phyloP scores from a whole-genome alignment of 768 basidiomycete species.

The Filobasidium wieringae region DNA sequence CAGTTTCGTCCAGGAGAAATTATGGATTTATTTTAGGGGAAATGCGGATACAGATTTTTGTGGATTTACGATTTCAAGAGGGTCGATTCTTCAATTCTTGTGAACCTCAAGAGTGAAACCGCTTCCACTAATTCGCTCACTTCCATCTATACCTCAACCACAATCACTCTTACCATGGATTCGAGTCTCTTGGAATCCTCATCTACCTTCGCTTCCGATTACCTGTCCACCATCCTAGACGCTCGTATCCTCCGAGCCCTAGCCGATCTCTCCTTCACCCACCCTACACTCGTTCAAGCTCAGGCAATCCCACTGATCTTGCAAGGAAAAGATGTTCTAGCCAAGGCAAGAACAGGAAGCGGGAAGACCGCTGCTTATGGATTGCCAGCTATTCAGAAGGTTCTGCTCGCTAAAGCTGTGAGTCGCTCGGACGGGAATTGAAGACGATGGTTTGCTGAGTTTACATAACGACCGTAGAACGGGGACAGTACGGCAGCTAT shows the following conservation, averaged over 20 bases:
- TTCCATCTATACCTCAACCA: too few species aligned
- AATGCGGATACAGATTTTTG: too few species aligned
- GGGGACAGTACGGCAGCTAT: background rate
- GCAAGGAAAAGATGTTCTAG: constrained; percentile 77
- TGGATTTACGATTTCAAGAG: too few species aligned
- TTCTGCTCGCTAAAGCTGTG: constrained; percentile 67
- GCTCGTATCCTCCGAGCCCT: constrained; percentile 73
- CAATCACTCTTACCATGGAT: constrained; percentile 6
- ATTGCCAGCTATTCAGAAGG: constrained; percentile 78
- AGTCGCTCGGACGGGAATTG: constrained; percentile 12
- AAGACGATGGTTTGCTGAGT: background rate
- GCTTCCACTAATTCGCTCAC: too few species aligned
- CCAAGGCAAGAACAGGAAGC: constrained; percentile 85
- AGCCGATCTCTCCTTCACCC: constrained; percentile 76
- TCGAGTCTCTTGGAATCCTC: constrained; percentile 17
- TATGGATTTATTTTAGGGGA: too few species aligned
- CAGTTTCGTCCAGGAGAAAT: too few species aligned
- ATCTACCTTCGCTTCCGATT: constrained; percentile 39
- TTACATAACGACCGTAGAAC: constrained; percentile 8
- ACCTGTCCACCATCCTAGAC: constrained; percentile 70
- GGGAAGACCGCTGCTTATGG: constrained; percentile 97
- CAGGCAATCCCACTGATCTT: constrained; percentile 87
- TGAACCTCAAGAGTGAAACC: too few species aligned
- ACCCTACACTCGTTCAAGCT: constrained; percentile 81
- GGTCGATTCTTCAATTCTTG: too few species aligned